Evolutionary conservation across 306 rosid genomes (phyloP).

Genomic region (Cucumis hystrix): DNA sequence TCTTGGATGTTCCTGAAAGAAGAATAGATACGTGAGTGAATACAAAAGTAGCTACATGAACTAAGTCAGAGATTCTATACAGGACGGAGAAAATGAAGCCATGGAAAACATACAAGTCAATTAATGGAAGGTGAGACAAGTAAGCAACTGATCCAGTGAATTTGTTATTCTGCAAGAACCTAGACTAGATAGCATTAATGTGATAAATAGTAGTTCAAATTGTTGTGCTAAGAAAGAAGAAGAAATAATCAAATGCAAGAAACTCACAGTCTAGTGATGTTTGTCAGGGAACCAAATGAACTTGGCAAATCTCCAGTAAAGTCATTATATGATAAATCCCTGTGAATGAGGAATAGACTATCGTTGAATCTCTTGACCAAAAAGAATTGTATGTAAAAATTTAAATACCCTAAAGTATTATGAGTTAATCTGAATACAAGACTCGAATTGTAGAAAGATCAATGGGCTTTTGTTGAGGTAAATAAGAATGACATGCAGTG

Average conservation of each 20-base stretch:
- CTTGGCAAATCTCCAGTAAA: slow-evolving; percentile 88
- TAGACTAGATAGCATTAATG: slow-evolving; percentile 11
- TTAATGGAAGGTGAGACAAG: slow-evolving; percentile 66
- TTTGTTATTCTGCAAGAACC: slow-evolving; percentile 62
- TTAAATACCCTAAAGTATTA: not conserved
- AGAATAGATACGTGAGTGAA: slow-evolving; percentile 12
- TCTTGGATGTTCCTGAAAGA: slow-evolving; percentile 62
- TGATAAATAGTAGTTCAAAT: not conserved
- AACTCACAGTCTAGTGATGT: slow-evolving; percentile 51
- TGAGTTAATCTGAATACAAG: not conserved
- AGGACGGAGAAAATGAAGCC: not conserved
- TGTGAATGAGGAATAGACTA: slow-evolving; percentile 4
- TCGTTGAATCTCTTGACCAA: not conserved
- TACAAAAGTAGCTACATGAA: not conserved
- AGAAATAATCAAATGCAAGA: not conserved
- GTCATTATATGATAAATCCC: slow-evolving; percentile 80
- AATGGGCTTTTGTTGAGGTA: not conserved
- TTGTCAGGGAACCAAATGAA: slow-evolving; percentile 67
- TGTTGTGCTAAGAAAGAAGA: not conserved
- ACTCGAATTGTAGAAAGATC: not conserved
- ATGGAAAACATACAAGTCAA: slow-evolving; percentile 43
- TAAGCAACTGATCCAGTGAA: slow-evolving; percentile 86
- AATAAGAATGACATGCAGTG: not conserved
- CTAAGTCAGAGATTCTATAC: not conserved
- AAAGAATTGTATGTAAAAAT: not conserved